Base-by-base conservation (phyloP, 2,329 filamentous ascomycete species). In the Diaporthe sp. region DNA sequence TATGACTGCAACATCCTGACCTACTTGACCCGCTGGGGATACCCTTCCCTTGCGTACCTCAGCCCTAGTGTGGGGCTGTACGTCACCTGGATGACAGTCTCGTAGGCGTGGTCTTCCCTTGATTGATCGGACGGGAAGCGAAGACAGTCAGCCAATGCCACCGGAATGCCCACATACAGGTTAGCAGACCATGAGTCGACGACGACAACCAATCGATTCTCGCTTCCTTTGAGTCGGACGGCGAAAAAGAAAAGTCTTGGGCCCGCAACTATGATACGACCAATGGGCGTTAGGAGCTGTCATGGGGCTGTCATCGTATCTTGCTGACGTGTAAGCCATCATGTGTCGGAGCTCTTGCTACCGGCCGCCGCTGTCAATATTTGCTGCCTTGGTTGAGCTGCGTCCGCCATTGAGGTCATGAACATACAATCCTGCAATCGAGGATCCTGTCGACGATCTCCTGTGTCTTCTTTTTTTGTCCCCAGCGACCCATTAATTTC, bases 11-110 rank as follows among this genome's bases (percentile, higher is more conserved):
- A 47, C 28, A 67, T 35, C 55, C 25, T 50, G 52, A 35, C 73
- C 70, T 42, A 33, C 60, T 25, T 55, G 40, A 45, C 66, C 40
- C 28, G 66, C 66, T 52, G 42, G 57, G 58, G 38, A 47, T 38
- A 28, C 67, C 71, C 64, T 66, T 47, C 7, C 42, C 57, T 35
- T 57, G 64, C 45, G 50, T 50, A 52, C 70, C 54, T 74, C 74
- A 75, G 74, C 74, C 74, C 60, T 75, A 64, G 60, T 30, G 72
- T 76, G 72, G 74, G 38, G 72, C 47, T 57, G 52, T 76, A 70
- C 74, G 74, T 76, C 74, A 76, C 74, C 57, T 57, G 57, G 57
- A 72, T 71, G 55, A 61, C 69, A 47, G 57, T 55, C 58, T 47
- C 70, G 19, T 42, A 40, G 72, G 30, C 47, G 67, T 42, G 33